Base-by-base conservation (phyloP, 345 rosid species). In the Geranium rotundifolium region DNA sequence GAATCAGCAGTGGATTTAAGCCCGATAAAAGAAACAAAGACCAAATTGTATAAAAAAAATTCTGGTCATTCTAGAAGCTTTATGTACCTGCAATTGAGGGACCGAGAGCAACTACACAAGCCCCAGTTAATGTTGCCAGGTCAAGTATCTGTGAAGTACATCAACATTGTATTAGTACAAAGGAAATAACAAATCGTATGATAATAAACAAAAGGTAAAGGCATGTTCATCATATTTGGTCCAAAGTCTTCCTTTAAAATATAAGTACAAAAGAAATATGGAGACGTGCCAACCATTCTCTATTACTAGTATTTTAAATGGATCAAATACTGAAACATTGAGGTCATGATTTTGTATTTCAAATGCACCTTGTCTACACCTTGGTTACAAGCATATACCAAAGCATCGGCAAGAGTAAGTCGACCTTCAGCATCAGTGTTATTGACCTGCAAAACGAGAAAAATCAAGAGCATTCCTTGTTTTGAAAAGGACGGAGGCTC, bases 391-490 rank as follows among this genome's bases (percentile, higher is more conserved):
- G 95, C 84, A 70, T 90, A 93, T 13, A 93, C 85, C 67, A 93
- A 76, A 73, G 99, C 99, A 84, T 93, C 97, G 1, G 97, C 99
- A 55, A 93, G 96, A 20, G 70, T n/a, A n/a, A n/a, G n/a, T n/a
- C n/a, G n/a, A n/a, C 99, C 99, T 80, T 93, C 99, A 54, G 97
- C 99, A 78, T 93, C 99, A 66, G 99, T 93, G 73, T 93, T 93
- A 69, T 90, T 90, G 67, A 93, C 99, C 96, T 89, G 17, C 17
- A 29, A 16, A 59, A 12, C 1, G 50, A 41, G 50, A 41, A 9
- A 6, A 12, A 41, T 5, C 50, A 41, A 4, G 5, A 57, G 7
- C 7, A 7, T 31, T 31, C 37, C 37, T 3, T 3, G 37, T 31
- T 31, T 31, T 2, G 37, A 31, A 3, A 31, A 31, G 3, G 4